Evolutionary conservation across 2,329 filamentous ascomycete genomes (phyloP).

Genomic region (Parascedosporium putredinis): DNA sequence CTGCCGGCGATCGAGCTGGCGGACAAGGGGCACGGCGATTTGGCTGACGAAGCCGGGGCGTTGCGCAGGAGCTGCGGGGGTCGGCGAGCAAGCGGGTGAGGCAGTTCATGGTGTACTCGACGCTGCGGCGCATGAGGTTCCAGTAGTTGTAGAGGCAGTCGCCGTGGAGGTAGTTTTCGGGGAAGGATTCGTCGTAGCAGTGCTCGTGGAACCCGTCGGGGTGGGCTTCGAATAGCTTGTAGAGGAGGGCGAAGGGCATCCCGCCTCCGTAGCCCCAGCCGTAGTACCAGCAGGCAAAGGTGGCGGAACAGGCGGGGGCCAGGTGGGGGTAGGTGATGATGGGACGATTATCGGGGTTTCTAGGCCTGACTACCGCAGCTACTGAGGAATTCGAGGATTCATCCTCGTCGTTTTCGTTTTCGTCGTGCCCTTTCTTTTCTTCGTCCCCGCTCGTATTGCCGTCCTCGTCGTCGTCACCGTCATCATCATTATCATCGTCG

Average conservation of each 20-base stretch:
- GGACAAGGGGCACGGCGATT: not conserved
- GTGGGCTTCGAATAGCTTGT: not conserved
- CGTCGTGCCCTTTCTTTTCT: no score
- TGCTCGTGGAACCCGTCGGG: not conserved
- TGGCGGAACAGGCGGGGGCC: not conserved
- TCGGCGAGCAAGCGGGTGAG: not conserved
- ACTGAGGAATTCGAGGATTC: no score
- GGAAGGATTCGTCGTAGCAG: not conserved
- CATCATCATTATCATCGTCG: not conserved
- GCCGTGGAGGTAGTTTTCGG: not conserved
- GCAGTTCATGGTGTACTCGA: not conserved
- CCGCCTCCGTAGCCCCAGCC: not conserved
- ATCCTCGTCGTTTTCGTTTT: no score
- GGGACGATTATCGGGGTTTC: not conserved
- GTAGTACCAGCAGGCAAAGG: not conserved
- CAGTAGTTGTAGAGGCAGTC: not conserved
- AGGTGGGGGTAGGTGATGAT: not conserved
- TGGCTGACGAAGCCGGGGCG: not conserved
- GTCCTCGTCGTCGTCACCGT: not conserved
- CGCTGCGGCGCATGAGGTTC: not conserved
- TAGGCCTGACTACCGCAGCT: no score
- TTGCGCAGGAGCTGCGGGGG: not conserved
- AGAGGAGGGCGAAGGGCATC: not conserved
- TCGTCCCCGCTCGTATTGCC: not conserved
- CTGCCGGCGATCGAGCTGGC: not conserved